Evolutionary conservation across 2,329 filamentous ascomycete genomes (phyloP).

Genomic region (Daldinia sp.): DNA sequence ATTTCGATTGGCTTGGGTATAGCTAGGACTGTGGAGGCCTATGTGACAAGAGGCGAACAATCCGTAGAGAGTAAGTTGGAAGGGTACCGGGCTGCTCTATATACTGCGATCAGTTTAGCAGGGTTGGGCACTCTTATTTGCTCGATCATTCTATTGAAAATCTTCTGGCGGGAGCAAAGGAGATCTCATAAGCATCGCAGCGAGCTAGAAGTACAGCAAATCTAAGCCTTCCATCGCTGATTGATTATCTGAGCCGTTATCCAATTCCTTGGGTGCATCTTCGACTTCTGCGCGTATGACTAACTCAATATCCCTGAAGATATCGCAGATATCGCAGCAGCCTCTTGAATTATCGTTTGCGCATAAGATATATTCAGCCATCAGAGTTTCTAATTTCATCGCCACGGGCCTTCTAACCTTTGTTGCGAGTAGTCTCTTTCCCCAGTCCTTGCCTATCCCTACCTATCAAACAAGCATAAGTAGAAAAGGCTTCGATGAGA

Average conservation of each 20-base stretch:
- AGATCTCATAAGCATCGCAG: constrained; percentile 9
- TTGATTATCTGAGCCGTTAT: no score
- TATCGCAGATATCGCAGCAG: no score
- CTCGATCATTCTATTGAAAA: constrained; percentile 22
- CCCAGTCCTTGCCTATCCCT: no score
- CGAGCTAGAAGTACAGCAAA: not conserved
- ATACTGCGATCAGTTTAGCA: constrained; percentile 38
- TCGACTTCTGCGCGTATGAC: no score
- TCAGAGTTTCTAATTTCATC: not conserved
- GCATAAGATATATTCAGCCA: not conserved
- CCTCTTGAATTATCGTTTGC: no score
- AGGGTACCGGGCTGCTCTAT: constrained; percentile 40
- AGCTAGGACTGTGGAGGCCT: constrained; percentile 68
- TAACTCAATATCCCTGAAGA: not conserved
- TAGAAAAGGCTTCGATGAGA: not conserved
- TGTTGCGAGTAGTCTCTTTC: no score
- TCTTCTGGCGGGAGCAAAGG: constrained; percentile 5
- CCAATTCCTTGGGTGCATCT: no score
- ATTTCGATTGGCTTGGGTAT: constrained; percentile 72
- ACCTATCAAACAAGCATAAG: no score
- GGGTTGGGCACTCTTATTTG: constrained; percentile 36
- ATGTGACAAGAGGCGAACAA: constrained; percentile 40
- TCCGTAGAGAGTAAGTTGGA: constrained; percentile 26
- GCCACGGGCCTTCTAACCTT: no score
- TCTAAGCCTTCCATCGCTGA: no score